Conservation (phyloP, 1,139 yeast species). For the Debaryomyces udenii region DNA sequence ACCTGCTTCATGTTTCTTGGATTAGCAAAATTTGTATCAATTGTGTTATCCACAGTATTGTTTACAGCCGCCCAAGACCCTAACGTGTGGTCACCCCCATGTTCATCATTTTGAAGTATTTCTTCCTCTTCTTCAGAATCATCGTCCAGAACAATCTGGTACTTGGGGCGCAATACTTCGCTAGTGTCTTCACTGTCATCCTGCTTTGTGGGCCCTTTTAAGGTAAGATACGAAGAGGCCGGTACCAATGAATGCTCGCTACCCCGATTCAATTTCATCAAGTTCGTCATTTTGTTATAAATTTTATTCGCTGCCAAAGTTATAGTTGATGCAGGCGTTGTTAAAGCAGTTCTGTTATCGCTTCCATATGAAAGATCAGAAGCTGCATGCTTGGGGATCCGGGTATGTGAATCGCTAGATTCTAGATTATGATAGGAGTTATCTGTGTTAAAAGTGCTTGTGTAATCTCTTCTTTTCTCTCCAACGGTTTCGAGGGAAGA, state of each 20-base stretch:
- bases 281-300: slow-evolving; percentile 17
- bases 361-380: slow-evolving; percentile 7
- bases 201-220: neutral
- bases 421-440: slow-evolving; percentile 25
- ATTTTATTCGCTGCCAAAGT: slow-evolving; percentile 11
- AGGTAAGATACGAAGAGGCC: slow-evolving; percentile 1
- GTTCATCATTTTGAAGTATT: neutral
- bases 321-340: slow-evolving; percentile 8
- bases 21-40: neutral
- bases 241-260: slow-evolving; percentile 25
- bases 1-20: slow-evolving; percentile 21
- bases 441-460: slow-evolving; percentile 18
- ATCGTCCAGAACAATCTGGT: slow-evolving; percentile 35
- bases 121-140: slow-evolving; percentile 29
- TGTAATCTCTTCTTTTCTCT: neutral
- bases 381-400: slow-evolving; percentile 2
- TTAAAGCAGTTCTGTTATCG: neutral
- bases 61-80: neutral
- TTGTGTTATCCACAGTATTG: neutral
- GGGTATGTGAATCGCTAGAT: neutral
- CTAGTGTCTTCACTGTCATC: slow-evolving; percentile 2
- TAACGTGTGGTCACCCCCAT: slow-evolving; percentile 14
- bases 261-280: slow-evolving; percentile 20
- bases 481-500: too few relatives aligned
- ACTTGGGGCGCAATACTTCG: slow-evolving; percentile 15